phyloP scores from a whole-genome alignment of 306 rosid species.

The Senna tora region DNA sequence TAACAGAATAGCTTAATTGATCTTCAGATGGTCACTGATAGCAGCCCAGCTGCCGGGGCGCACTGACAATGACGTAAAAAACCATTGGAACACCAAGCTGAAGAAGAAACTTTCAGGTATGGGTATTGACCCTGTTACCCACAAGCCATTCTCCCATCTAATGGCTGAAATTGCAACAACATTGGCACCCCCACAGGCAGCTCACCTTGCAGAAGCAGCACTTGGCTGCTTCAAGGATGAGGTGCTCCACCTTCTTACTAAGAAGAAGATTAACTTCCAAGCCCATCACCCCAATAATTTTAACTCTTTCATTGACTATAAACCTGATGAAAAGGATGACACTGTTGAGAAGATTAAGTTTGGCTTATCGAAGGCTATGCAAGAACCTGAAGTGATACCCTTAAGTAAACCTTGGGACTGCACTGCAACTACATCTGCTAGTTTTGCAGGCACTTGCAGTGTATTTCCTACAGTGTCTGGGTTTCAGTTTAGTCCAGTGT shows the following conservation, averaged over 20 bases:
- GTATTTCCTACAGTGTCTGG: slow-evolving; percentile 63
- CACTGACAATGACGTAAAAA: slow-evolving; percentile 82
- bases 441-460: slow-evolving; percentile 57
- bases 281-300: slow-evolving; percentile 56
- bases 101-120: slow-evolving; percentile 74
- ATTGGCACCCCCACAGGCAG: slow-evolving; percentile 75
- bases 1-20: slow-evolving; percentile 20
- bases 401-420: slow-evolving; percentile 70
- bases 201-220: slow-evolving; percentile 86
- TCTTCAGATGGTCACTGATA: slow-evolving; percentile 81
- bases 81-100: slow-evolving; percentile 85
- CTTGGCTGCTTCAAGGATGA: slow-evolving; percentile 90
- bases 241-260: slow-evolving; percentile 74
- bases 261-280: slow-evolving; percentile 69
- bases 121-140: slow-evolving; percentile 86
- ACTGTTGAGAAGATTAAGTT: slow-evolving; percentile 72
- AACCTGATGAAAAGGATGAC: slow-evolving; percentile 58
- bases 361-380: slow-evolving; percentile 71
- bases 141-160: slow-evolving; percentile 81
- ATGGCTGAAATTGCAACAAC: slow-evolving; percentile 95
- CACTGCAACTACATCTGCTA: slow-evolving; percentile 49
- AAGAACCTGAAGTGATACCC: slow-evolving; percentile 61
- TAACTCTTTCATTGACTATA: slow-evolving; percentile 48
- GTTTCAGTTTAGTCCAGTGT: slow-evolving; percentile 59
- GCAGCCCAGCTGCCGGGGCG: slow-evolving; percentile 81